A percentile compares a stretch with the other conserved stretches of the same genome.
phyloP scores from a whole-genome alignment of 2,329 filamentous ascomycete species.

The Colletotrichum aenigma region DNA sequence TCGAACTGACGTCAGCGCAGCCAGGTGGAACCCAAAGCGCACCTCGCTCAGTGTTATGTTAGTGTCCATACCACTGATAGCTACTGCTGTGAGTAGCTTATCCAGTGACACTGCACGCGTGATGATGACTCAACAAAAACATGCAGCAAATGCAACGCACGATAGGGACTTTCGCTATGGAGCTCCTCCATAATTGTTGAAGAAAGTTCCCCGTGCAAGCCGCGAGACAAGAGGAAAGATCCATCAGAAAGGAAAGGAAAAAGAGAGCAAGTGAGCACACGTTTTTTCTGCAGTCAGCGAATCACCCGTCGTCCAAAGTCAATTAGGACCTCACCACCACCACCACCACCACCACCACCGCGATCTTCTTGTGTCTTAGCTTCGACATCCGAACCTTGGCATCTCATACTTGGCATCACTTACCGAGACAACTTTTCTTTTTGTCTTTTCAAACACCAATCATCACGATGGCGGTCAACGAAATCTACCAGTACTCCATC shows the following conservation, averaged over 20 bases:
- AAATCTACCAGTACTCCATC: conserved; percentile 38
- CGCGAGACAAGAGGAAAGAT: neutral
- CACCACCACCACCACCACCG: neutral
- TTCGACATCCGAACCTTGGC: neutral
- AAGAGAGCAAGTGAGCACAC: neutral
- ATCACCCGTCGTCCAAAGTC: neutral
- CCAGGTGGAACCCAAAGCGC: neutral
- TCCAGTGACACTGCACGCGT: neutral
- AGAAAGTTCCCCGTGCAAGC: neutral
- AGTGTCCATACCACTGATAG: neutral
- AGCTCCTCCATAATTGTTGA: neutral
- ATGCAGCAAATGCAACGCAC: neutral
- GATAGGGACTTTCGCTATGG: neutral
- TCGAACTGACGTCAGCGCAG: conserved; percentile 12
- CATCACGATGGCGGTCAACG: conserved; percentile 32
- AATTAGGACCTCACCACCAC: neutral
- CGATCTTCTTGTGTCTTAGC: neutral
- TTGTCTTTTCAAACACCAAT: neutral
- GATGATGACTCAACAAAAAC: conserved; percentile 8
- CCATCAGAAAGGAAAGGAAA: neutral
- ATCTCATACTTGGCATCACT: neutral
- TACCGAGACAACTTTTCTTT: neutral
- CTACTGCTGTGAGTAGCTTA: neutral
- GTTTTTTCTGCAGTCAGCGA: neutral
- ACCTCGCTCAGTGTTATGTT: neutral